Conservation (phyloP, 1,139 yeast genomes). For the Pichia sp. region DNA sequence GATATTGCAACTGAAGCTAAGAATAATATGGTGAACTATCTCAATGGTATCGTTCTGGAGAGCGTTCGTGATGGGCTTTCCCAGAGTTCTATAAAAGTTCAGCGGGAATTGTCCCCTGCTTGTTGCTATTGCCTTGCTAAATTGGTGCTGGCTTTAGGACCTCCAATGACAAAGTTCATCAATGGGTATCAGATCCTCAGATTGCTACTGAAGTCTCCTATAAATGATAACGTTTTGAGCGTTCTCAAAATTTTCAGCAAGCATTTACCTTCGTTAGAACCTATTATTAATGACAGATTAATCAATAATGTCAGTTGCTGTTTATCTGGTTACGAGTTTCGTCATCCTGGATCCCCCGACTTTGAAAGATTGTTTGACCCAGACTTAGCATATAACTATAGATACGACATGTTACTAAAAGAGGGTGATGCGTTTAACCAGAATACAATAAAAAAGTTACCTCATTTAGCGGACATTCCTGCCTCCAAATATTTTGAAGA, state of each 20-base stretch:
- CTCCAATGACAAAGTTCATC: conserved; percentile 84
- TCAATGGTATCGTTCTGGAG: conserved; percentile 74
- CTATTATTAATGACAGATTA: conserved; percentile 65
- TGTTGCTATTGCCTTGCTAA: conserved; percentile 86
- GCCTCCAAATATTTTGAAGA: conserved; percentile 38
- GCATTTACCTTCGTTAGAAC: conserved; percentile 76
- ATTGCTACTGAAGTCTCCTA: conserved; percentile 74
- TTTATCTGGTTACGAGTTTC: conserved; percentile 74
- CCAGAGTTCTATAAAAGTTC: conserved; percentile 50
- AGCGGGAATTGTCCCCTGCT: conserved; percentile 79
- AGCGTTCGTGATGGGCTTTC: conserved; percentile 79
- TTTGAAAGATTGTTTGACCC: conserved; percentile 60
- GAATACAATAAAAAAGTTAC: conserved; percentile 18
- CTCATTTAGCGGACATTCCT: conserved; percentile 23
- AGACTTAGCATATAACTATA: conserved; percentile 66
- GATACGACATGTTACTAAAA: conserved; percentile 66
- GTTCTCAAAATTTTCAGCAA: conserved; percentile 65
- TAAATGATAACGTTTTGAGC: conserved; percentile 74
- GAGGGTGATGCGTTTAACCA: conserved; percentile 46
- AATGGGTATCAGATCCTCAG: conserved; percentile 73
- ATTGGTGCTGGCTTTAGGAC: conserved; percentile 85
- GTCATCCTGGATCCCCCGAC: conserved; percentile 86
- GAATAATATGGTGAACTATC: conserved; percentile 80
- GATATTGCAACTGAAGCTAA: conserved; percentile 80
- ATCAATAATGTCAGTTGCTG: conserved; percentile 71